Evolutionary conservation across 2,329 filamentous ascomycete species (phyloP).

Genomic region (Aureobasidium sp.): DNA sequence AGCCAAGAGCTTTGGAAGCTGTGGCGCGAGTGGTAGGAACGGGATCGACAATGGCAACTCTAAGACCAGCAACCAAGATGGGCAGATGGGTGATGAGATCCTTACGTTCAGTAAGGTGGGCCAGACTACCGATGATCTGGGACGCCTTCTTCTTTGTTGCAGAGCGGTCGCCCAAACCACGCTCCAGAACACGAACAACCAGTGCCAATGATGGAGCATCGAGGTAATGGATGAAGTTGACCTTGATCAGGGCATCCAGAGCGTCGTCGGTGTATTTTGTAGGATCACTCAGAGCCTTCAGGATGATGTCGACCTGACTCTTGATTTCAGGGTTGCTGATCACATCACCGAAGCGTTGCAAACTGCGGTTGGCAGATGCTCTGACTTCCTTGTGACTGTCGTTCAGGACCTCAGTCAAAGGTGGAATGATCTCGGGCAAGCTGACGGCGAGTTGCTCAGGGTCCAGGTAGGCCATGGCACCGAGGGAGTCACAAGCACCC

Average conservation of each 20-base stretch:
- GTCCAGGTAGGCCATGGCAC: conserved; percentile 97
- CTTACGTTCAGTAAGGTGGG: conserved; percentile 92
- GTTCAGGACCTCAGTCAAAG: conserved; percentile 86
- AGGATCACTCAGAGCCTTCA: conserved; percentile 94
- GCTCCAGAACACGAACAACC: conserved; percentile 90
- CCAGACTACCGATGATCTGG: conserved; percentile 95
- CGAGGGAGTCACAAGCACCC: conserved; percentile 90
- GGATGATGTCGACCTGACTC: conserved; percentile 77
- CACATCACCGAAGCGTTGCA: conserved; percentile 97
- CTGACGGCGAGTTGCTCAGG: conserved; percentile 89
- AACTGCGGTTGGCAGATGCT: conserved; percentile 81
- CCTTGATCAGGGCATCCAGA: conserved; percentile 87
- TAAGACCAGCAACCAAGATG: conserved; percentile 83
- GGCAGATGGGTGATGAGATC: conserved; percentile 87
- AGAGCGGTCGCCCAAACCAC: conserved; percentile 83
- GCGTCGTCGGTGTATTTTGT: conserved; percentile 96
- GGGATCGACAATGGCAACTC: conserved; percentile 84
- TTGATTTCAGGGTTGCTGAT: conserved; percentile 98
- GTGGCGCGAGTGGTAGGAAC: conserved; percentile 95
- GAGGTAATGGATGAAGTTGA: conserved; percentile 98
- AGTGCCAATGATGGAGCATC: conserved; percentile 92
- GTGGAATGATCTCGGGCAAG: conserved; percentile 92
- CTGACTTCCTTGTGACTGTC: conserved; percentile 98
- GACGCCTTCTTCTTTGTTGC: conserved; percentile 93
- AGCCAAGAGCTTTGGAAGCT: conserved; percentile 89